Percentiles rank a stretch among this genome's conserved stretches.
These are phyloP conservation scores for Botrytis fragariae DNA, from an alignment of 2,329 filamentous ascomycete species.

Conservation along the genomic window DNA sequence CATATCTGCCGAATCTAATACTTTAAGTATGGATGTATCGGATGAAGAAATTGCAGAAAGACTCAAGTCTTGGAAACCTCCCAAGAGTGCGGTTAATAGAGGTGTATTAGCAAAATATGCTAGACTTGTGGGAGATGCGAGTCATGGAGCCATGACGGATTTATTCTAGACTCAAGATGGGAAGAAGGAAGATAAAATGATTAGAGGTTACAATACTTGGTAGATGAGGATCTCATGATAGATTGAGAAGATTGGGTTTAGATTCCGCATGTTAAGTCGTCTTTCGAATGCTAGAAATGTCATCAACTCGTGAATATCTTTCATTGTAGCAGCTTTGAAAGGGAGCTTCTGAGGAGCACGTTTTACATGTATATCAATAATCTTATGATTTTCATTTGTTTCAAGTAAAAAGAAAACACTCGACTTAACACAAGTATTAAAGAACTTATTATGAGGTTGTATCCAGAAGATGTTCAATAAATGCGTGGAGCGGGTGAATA, in stretches of 20 bases:
- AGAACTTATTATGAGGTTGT: too few species aligned
- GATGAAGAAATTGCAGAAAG: slow-evolving; percentile 66
- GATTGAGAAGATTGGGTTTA: background rate
- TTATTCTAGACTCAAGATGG: slow-evolving; percentile 47
- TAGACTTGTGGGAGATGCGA: slow-evolving; percentile 82
- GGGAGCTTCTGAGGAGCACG: too few species aligned
- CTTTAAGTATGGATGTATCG: slow-evolving; percentile 64
- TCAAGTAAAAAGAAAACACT: too few species aligned
- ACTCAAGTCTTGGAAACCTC: slow-evolving; percentile 66
- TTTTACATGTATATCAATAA: too few species aligned
- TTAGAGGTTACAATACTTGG: background rate
- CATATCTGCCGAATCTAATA: slow-evolving; percentile 79
- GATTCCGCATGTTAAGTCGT: background rate
- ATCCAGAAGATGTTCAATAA: background rate
- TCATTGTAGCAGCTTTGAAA: background rate
- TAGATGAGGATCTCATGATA: background rate
- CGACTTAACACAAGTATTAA: too few species aligned
- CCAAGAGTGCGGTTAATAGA: slow-evolving; percentile 69
- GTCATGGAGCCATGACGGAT: slow-evolving; percentile 87
- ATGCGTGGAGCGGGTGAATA: background rate
- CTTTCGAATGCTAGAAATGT: background rate
- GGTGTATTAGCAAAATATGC: slow-evolving; percentile 91
- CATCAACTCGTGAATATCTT: background rate
- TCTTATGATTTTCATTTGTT: too few species aligned
- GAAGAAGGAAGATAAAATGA: background rate